phyloP scores from a whole-genome alignment of 768 basidiomycete genomes.

The Grammothele lineata region DNA sequence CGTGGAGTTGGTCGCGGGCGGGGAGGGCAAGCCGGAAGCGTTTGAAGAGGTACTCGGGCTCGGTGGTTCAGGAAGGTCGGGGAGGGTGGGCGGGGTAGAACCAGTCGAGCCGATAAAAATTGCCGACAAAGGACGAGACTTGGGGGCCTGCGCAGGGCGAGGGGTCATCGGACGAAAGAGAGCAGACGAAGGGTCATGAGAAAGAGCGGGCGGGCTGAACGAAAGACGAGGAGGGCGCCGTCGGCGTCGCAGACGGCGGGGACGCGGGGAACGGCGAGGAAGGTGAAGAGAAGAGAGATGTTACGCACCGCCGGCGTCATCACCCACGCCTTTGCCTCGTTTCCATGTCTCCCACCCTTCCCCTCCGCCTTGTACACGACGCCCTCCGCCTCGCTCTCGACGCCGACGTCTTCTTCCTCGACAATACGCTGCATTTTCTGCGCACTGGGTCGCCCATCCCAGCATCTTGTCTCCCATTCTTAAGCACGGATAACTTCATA shows the following conservation, averaged over 20 bases:
- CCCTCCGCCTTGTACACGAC: background rate
- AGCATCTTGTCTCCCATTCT: too few species aligned
- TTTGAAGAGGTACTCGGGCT: constrained; percentile 49
- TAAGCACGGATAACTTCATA: too few species aligned
- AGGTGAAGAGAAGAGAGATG: constrained; percentile 16
- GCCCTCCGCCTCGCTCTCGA: background rate
- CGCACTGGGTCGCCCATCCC: too few species aligned
- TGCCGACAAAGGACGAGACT: constrained; percentile 56
- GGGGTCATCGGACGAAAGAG: constrained; percentile 41
- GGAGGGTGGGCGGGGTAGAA: constrained; percentile 43
- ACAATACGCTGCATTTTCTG: too few species aligned
- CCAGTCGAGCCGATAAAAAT: constrained; percentile 51
- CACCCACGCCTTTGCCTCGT: constrained; percentile 19
- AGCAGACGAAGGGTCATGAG: constrained; percentile 15
- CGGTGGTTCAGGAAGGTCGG: constrained; percentile 70
- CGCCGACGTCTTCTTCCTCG: background rate
- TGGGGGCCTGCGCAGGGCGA: constrained; percentile 39
- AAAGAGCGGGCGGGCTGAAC: constrained; percentile 10
- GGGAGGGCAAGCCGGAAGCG: constrained; percentile 72
- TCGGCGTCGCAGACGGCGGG: constrained; percentile 21
- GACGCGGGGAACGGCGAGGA: constrained; percentile 18
- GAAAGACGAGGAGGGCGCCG: constrained; percentile 17
- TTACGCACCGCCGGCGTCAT: constrained; percentile 12
- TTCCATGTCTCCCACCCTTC: constrained; percentile 16
- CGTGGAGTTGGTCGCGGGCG: constrained; percentile 82